These are phyloP conservation scores for Strigomonas culicis DNA, from an alignment of 208 protist species.

Conservation along the genomic window DNA sequence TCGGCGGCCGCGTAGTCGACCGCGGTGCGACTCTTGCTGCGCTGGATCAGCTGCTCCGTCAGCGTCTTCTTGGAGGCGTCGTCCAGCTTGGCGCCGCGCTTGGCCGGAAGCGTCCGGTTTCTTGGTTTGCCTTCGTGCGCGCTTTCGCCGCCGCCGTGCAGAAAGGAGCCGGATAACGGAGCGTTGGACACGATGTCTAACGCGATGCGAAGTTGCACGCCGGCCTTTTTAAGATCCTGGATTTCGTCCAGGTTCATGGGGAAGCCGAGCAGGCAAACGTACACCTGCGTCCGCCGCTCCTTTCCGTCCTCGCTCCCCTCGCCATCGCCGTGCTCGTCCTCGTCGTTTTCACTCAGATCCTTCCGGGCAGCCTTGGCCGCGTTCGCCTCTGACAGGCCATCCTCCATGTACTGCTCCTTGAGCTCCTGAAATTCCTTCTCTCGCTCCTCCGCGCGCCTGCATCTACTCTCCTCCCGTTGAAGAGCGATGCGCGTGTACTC, in stretches of 20 bases:
- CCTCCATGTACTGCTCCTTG: conserved; percentile 61
- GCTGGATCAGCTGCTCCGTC: neutral
- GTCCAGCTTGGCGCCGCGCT: neutral
- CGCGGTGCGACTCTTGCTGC: neutral
- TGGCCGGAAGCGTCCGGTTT: neutral
- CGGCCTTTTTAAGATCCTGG: neutral
- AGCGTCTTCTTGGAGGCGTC: neutral
- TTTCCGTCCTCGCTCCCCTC: neutral
- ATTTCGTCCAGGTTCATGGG: conserved; percentile 13
- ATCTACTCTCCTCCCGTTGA: conserved; percentile 31
- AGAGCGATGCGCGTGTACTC: conserved; percentile 55
- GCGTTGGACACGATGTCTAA: conserved; percentile 1
- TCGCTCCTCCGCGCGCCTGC: conserved; percentile 21
- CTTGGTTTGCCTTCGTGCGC: neutral
- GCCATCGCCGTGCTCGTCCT: conserved; percentile 19
- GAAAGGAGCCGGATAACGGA: neutral
- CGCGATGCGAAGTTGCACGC: conserved; percentile 2
- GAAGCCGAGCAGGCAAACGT: conserved; percentile 27
- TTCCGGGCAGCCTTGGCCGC: conserved; percentile 38
- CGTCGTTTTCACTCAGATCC: conserved; percentile 31
- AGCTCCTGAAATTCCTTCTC: conserved; percentile 26
- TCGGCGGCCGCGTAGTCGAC: neutral
- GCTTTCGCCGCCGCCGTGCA: neutral
- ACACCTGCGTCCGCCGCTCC: neutral
- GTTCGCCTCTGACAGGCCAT: conserved; percentile 53